These are phyloP conservation scores for Volvox reticuliferus DNA, from an alignment of 139 green algal species.

Conservation along the genomic window DNA sequence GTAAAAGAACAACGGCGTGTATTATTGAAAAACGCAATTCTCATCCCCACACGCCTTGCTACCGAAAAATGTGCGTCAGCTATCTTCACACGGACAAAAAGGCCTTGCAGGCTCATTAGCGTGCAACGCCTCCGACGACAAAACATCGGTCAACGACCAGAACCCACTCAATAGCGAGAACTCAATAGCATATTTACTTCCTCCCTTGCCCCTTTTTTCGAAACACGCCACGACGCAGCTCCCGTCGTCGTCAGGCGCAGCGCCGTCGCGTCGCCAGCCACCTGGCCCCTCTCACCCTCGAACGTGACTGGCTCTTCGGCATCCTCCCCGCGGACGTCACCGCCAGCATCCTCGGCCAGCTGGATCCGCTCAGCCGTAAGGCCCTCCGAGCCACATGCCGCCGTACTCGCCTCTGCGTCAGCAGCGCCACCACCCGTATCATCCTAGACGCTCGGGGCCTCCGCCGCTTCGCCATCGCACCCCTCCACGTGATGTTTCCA, in stretches of 20 bases:
- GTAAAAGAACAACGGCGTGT: no score
- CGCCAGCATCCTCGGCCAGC: constrained; percentile 1
- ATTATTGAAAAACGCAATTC: no score
- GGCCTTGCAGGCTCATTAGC: no score
- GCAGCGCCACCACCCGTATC: neutral
- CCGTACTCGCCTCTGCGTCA: constrained; percentile 9
- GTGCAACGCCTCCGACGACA: no score
- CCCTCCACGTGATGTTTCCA: constrained; percentile 12
- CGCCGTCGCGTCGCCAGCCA: constrained; percentile 2
- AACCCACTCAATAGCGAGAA: no score
- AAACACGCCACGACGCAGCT: neutral
- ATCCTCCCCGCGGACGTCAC: constrained; percentile 13
- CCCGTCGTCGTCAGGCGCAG: constrained; percentile 12
- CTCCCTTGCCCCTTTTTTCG: neutral
- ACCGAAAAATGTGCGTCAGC: no score
- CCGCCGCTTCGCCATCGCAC: constrained; percentile 11
- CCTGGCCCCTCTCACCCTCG: constrained; percentile 14
- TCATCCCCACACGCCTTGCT: no score
- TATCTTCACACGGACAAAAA: no score
- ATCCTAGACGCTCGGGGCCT: constrained; percentile 4
- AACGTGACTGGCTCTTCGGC: constrained; percentile 41
- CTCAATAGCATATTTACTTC: no score
- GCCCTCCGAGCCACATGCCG: constrained; percentile 17
- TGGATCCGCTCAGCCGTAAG: constrained; percentile 14
- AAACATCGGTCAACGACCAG: no score